Evolutionary conservation across 2,329 filamentous ascomycete genomes (phyloP).

Genomic region (Aspergillus aculeatinus): DNA sequence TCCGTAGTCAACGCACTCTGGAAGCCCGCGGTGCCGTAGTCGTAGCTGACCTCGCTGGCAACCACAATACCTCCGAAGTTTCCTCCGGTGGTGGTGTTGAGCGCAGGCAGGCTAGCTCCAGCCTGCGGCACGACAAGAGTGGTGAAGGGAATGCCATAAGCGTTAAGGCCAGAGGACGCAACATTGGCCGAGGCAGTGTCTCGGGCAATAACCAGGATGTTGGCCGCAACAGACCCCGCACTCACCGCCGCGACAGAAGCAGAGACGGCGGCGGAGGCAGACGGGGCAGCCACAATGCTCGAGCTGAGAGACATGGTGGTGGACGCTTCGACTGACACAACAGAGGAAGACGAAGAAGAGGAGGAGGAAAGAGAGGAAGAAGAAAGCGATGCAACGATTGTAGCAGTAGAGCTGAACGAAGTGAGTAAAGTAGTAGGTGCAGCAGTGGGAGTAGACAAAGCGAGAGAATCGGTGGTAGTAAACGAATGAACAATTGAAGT

Average conservation of each 20-base stretch:
- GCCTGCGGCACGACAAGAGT: constrained; percentile 54
- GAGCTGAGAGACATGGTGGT: constrained; percentile 27
- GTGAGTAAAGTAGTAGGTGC: constrained; percentile 8
- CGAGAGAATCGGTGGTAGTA: neutral
- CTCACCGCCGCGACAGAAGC: constrained; percentile 22
- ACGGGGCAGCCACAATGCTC: constrained; percentile 14
- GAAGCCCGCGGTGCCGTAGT: constrained; percentile 49
- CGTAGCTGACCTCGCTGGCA: constrained; percentile 55
- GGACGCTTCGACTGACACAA: constrained; percentile 6
- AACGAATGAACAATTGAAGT: constrained; percentile 3
- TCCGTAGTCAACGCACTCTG: constrained; percentile 55
- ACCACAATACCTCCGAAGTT: constrained; percentile 62
- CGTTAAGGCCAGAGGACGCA: constrained; percentile 56
- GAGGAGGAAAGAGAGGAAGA: constrained; percentile 4
- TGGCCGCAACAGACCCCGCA: constrained; percentile 34
- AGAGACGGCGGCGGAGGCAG: neutral
- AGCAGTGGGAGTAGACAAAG: constrained; percentile 8
- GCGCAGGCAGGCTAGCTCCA: constrained; percentile 52
- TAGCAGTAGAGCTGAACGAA: constrained; percentile 10
- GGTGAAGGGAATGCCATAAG: constrained; percentile 61
- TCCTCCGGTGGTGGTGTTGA: constrained; percentile 53
- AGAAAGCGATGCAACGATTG: constrained; percentile 10
- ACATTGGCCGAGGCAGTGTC: constrained; percentile 51
- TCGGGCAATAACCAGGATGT: constrained; percentile 57
- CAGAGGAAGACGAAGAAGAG: constrained; percentile 6